phyloP scores from a whole-genome alignment of 768 basidiomycete species.

The Myochromella boudieri region DNA sequence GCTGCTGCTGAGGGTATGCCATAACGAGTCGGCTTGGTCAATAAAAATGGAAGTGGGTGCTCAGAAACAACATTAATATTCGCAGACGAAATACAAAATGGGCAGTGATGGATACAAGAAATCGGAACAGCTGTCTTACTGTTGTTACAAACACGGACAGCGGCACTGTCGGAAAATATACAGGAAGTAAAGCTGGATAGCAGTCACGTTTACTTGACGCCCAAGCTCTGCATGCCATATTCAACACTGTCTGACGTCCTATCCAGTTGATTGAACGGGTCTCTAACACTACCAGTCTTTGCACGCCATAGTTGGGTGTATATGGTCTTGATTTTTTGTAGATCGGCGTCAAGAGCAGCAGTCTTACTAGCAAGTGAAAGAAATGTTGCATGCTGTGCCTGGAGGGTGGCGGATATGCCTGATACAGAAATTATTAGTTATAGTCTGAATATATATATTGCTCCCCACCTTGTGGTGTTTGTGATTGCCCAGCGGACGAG shows the following conservation, averaged over 20 bases:
- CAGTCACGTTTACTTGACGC: slow-evolving; percentile 37
- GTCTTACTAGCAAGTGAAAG: slow-evolving; percentile 76
- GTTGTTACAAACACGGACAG: too few relatives aligned
- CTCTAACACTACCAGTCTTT: slow-evolving; percentile 79
- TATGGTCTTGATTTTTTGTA: slow-evolving; percentile 72
- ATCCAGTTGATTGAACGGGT: slow-evolving; percentile 67
- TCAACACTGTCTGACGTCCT: slow-evolving; percentile 33
- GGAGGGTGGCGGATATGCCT: slow-evolving; percentile 73
- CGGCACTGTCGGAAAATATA: too few relatives aligned
- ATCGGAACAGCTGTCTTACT: neutral
- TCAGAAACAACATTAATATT: neutral
- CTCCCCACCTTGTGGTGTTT: slow-evolving; percentile 73
- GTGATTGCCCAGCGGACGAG: slow-evolving; percentile 60
- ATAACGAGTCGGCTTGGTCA: slow-evolving; percentile 8
- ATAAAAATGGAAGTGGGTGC: neutral
- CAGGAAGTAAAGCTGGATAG: too few relatives aligned
- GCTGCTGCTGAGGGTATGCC: slow-evolving; percentile 28
- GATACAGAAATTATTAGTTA: slow-evolving; percentile 8
- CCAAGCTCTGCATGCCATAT: slow-evolving; percentile 42
- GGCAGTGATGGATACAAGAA: slow-evolving; percentile 8
- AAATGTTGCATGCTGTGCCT: slow-evolving; percentile 78
- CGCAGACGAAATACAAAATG: too few relatives aligned
- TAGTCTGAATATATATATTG: slow-evolving; percentile 1
- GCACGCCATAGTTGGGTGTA: slow-evolving; percentile 80
- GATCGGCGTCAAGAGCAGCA: slow-evolving; percentile 68